Evolutionary conservation across 352 stramenopile species (phyloP), one percentile per base, ranked within the genome.

Genomic region (Thraustotheca clavata): DNA sequence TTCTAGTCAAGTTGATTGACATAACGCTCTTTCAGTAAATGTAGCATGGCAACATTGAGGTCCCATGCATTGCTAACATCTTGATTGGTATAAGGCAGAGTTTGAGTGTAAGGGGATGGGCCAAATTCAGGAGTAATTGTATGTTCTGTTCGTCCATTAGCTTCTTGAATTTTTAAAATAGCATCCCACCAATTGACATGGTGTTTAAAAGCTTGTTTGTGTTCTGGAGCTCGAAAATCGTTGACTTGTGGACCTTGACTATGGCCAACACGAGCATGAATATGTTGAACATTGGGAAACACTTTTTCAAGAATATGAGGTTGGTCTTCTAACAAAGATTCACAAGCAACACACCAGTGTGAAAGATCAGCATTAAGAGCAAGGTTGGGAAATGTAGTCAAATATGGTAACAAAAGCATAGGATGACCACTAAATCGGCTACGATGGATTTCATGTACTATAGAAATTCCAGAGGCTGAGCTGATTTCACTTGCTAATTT

Each of bases 391-490:
- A 55, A 54, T 11, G 20, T 14, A 3, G 40, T 35, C 38, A 65
- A 40, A 20, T 65, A 65, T 18, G 57, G 57, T 31, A 65, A 34
- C 38, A 65, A 14, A 18, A 65, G 57, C 40, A 41, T 65, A 7
- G 57, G 57, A 26, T 65, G 57, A 32, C 57, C 57, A 33, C 39
- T 65, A 34, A 65, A 65, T 11, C 57, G 57, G 47, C 57, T 65
- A 9, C 57, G 57, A 34, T 65, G 57, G 39, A 65, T 65, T n/a
- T 65, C 57, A 22, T 65, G 57, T 32, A 65, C 57, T n/a, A 65
- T 65, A 11, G 35, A 46, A 11, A 65, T 26, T 14, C 57, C 57
- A 33, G 36, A 47, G 35, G 20, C 38, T 29, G 16, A 8, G 1
- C n/a, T 27, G 36, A 65, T 54, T 8, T 54, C n/a, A 12, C 46